A percentile compares a stretch with the other conserved stretches of the same genome.
Conservation (phyloP, 2,329 filamentous ascomycete genomes). For the Colletotrichum orbiculare region DNA sequence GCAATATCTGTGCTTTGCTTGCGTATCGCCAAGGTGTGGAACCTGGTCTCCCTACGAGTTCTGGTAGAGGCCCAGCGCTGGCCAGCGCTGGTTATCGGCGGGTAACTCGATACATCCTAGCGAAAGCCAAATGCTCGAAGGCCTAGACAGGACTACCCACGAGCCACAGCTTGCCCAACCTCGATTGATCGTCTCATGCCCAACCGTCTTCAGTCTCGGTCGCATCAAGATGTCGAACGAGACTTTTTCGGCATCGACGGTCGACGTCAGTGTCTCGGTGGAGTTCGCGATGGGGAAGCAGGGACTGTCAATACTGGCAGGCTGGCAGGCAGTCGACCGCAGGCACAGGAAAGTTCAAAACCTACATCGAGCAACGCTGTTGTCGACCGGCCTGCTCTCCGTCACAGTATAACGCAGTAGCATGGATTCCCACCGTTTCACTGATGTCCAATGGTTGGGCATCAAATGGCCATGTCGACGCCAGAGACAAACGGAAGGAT, state of each 20-base stretch:
- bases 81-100: not conserved
- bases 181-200: conserved; percentile 20
- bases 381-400: not conserved
- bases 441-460: conserved; percentile 10
- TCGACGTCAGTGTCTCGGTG: conserved; percentile 10
- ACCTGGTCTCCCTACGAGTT: no score
- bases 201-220: conserved; percentile 20
- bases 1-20: not conserved
- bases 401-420: no score
- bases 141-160: conserved; percentile 29
- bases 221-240: conserved; percentile 11
- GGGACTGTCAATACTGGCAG: no score
- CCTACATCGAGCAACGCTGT: not conserved
- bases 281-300: no score
- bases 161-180: conserved; percentile 20
- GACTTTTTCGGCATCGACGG: conserved; percentile 5
- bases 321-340: no score
- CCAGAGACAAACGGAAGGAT: conserved; percentile 24
- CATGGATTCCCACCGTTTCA: conserved; percentile 11
- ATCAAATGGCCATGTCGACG: conserved; percentile 18
- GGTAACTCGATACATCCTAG: conserved; percentile 9
- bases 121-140: not conserved
- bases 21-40: no score
- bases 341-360: not conserved
- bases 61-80: not conserved